Base-by-base conservation (phyloP, 768 basidiomycete species). In the Pleurotus tuoliensis region DNA sequence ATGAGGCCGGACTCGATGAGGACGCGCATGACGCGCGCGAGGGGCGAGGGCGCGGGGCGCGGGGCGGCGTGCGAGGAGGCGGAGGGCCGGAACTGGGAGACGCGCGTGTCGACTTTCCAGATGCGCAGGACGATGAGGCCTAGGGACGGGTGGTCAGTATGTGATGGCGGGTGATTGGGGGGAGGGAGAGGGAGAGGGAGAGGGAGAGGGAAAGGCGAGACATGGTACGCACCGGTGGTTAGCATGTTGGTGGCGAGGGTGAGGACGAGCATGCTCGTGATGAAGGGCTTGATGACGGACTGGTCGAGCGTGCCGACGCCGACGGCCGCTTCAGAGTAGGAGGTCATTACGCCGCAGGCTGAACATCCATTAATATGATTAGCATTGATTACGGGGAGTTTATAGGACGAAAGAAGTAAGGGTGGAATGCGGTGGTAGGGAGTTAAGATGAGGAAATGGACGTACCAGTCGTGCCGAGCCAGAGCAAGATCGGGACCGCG, bases 1-100 rank as follows among this genome's bases (percentile, higher is more conserved):
- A 77, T 65, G 13, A 75, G 49, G 4, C 74, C 76, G 11, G 74
- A 75, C 60, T 76, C 74, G 25, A 76, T 67, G 53, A 76, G 58
- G 22, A 75, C 61, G 12, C 72, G 56, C 46, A 71, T 60, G 2
- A 72, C 62, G 22, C 60, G 62, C 18, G 59, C 62, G 20, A 73
- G 62, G 4, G 69, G 71, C 15, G 64, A 66, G 8, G 30, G 30
- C 9, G 30, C 5, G 8, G 9, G 8, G 30, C 8, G 30, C 30
- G 30, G 30, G 8, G 8, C 9, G 30, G 30, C 30, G 22, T 48
- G 46, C 13, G 56, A 43, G 9, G 56, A 47, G n/a, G 57, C 51
- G 27, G 58, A 59, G 1, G 59, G 62, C n/a, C 64, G 62, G 39
- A 49, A 57, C 20, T 64, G 62, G 58, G 63, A 66, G 20, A 71